Evolutionary conservation across 1,284 basidiomycete species (phyloP).

Genomic region (Cerioporus squamosus): DNA sequence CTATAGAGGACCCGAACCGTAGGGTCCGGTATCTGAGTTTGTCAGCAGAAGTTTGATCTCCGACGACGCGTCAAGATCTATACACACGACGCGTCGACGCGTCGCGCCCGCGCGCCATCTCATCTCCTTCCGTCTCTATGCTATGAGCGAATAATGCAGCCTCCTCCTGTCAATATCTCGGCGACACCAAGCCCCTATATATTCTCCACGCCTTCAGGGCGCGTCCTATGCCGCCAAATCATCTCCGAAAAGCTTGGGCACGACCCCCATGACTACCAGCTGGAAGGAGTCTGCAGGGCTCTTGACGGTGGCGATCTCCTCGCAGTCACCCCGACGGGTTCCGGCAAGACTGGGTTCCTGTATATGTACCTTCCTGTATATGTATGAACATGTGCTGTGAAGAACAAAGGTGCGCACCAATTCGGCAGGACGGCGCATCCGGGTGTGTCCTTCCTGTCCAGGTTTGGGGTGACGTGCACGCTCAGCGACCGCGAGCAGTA

Average conservation of each 20-base stretch:
- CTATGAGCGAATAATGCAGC: neutral
- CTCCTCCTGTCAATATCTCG: neutral
- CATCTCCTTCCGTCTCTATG: neutral
- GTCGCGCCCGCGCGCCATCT: neutral
- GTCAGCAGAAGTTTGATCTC: conserved; percentile 1
- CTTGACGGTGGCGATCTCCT: conserved; percentile 1
- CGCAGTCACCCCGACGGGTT: neutral
- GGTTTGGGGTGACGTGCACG: too few species aligned
- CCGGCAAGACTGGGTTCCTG: neutral
- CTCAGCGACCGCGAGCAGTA: too few species aligned
- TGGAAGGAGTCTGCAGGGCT: neutral
- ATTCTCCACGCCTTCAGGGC: neutral
- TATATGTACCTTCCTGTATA: too few species aligned
- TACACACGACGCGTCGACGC: neutral
- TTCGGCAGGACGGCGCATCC: too few species aligned
- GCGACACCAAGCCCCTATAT: neutral
- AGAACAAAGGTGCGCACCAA: too few species aligned
- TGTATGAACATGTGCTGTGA: too few species aligned
- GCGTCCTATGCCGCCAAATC: neutral
- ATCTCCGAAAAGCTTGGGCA: neutral
- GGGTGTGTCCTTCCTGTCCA: too few species aligned
- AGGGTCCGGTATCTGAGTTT: neutral
- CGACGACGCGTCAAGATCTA: conserved; percentile 3
- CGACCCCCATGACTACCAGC: conserved; percentile 6
- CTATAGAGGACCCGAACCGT: too few species aligned